Evolutionary conservation across 768 basidiomycete species (phyloP).

Genomic region (Pisolithus orientalis): DNA sequence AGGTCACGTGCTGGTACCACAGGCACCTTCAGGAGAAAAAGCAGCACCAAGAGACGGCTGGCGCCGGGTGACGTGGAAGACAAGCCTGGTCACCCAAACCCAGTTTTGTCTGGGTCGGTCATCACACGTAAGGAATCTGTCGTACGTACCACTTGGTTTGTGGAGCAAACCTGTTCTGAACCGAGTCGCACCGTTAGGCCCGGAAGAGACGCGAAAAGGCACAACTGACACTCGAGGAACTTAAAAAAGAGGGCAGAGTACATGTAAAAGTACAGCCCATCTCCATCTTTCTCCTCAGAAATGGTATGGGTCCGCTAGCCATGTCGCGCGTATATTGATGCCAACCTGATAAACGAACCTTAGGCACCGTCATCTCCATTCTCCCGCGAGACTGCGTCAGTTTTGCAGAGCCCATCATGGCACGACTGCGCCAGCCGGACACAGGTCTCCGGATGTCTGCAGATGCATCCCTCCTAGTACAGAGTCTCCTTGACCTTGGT

Average conservation of each 20-base stretch:
- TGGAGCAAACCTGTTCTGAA: not conserved
- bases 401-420: constrained; percentile 50
- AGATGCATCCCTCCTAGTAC: constrained; percentile 63
- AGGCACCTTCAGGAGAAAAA: not conserved
- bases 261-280: constrained; percentile 56
- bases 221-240: constrained; percentile 16
- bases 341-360: not conserved
- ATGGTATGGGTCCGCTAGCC: constrained; percentile 34
- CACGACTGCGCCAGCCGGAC: constrained; percentile 52
- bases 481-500: constrained; percentile 59
- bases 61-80: not conserved
- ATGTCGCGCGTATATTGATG: constrained; percentile 6
- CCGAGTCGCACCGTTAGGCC: not conserved
- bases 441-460: constrained; percentile 56
- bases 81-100: not conserved
- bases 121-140: constrained; percentile 4
- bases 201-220: constrained; percentile 8
- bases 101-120: not conserved
- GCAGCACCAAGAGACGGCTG: constrained; percentile 1
- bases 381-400: constrained; percentile 38
- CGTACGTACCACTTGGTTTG: not conserved
- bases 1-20: constrained; percentile 2
- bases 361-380: constrained; percentile 62
- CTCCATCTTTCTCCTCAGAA: constrained; percentile 61
- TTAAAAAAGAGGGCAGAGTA: constrained; percentile 52